Evolutionary conservation across 345 rosid genomes (phyloP).

Genomic region (Camelina neglecta): DNA sequence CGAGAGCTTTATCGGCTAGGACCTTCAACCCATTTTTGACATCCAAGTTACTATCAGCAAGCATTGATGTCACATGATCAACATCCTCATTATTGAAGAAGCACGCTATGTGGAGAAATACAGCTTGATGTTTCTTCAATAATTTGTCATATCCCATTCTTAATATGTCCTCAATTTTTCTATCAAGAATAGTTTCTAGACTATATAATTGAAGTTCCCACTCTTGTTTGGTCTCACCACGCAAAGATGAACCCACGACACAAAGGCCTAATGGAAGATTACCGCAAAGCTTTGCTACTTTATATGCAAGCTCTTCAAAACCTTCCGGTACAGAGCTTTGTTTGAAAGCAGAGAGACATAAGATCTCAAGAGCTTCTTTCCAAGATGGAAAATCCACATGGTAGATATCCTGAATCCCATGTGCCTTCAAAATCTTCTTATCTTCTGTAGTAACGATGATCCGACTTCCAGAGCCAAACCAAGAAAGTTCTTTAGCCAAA

Average conservation of each 20-base stretch:
- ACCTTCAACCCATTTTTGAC: not conserved
- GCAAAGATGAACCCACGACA: constrained; percentile 41
- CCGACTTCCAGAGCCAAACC: constrained; percentile 57
- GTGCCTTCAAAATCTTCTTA: constrained; percentile 8
- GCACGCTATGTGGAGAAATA: too few relatives aligned
- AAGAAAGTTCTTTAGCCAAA: constrained; percentile 44
- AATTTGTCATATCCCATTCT: too few relatives aligned
- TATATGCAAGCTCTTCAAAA: constrained; percentile 7
- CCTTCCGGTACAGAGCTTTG: not conserved
- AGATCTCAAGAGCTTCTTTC: constrained; percentile 30
- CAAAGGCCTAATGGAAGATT: constrained; percentile 46
- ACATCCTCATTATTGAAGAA: too few relatives aligned
- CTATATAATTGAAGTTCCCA: constrained; percentile 31
- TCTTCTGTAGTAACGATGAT: constrained; percentile 66
- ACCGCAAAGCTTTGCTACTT: constrained; percentile 5
- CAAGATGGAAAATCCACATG: not conserved
- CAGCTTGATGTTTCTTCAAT: too few relatives aligned
- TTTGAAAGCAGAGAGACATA: constrained; percentile 27
- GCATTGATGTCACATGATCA: not conserved
- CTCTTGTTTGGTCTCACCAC: not conserved
- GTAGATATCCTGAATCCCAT: not conserved
- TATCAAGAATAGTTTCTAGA: too few relatives aligned
- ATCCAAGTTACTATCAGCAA: not conserved
- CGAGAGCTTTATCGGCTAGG: not conserved
- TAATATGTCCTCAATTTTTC: too few relatives aligned